Base-by-base conservation (phyloP, 352 stramenopile genomes). In the Phytophthora sojae region DNA sequence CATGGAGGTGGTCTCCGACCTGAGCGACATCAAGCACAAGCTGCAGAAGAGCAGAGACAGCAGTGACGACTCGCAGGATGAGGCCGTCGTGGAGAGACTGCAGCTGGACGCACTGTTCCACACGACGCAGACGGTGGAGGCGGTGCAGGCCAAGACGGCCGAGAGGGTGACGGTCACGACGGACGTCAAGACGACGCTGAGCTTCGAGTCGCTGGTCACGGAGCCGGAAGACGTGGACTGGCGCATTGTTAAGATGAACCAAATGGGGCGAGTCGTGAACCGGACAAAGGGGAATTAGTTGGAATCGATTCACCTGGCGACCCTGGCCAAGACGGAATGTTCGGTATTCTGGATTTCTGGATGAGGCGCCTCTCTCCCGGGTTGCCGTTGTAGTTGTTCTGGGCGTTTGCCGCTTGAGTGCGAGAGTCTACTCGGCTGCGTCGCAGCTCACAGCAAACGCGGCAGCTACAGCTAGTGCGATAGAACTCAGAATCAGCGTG, bases 151-250 rank as follows among this genome's bases (percentile, higher is more conserved):
- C 0, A 50, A 64, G 17, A 69, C 50, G 1, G 5, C 32, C 21
- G 55, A 69, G 25, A 49, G 44, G 1, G 8, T 62, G 23, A 5
- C 29, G 9, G 65, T 60, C 19, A 73, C 51, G 25, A 69, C 57
- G 2, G 66, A 76, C 1, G 61, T 67, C 8, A 60, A 63, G 50
- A 65, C 57, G 26, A 47, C 19, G 14, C 65, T 70, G 61, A 15
- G 51, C 15, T 80, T 83, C 37, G 69, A 72, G 47, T 80, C 76
- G 11, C 37, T 70, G 5, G 76, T 83, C 30, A 83, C 72, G 11
- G 25, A 67, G 4, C 76, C 76, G 0, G 60, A 76, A 15, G 72
- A 83, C 17, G 47, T 83, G 15, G 76, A 83, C 47, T 83, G 76
- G 76, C 61, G 62, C 8, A 76, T 83, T 32, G 25, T 64, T 19